Evolutionary conservation across 1,139 yeast species (phyloP), one percentile per base, ranked within the genome.

Genomic region (Eremothecium cymbalariae): DNA sequence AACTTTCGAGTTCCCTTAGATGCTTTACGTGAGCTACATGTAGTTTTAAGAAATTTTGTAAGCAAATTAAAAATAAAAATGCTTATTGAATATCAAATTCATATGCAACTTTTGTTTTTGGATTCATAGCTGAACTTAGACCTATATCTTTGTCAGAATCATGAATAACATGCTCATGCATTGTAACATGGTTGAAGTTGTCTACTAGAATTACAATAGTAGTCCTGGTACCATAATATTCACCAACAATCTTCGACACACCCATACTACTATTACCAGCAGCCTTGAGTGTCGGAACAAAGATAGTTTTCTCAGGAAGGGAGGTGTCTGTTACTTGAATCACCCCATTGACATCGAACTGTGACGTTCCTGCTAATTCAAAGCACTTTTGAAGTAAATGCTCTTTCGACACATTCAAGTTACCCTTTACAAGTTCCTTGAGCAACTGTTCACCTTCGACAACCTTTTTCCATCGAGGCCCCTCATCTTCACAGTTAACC

Each of bases 201-300:
- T 70, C 72, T 8, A 84, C 67, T 14, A 85, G 51, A 4, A 88
- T 67, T 1, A 86, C 72, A 0, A 95, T 85, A 51, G 86, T 95
- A 0, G 96, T 84, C 36, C 97, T 63, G 0, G 98, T 90, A 0
- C 96, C 97, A 50, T 88, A 90, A 48, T 66, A 74, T 18, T 62
- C 58, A 0, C 83, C 82, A 11, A 57, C 56, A 2, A 59, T 47
- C 9, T 43, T 33, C 7, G 61, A 52, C 3, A 57, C 53, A 3
- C 63, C 62, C 18, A 48, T 51, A 12, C 16, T 13, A 43, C 65
- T 61, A n/a, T 54, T 34, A 8, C 49, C 48, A 2, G 56, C 39
- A 1, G 60, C 57, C 24, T 45, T 41, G 21, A 63, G 43, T 1
- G 86, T 82, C 1, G 95, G 95, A 8, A 85, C 72, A 50, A 76